Conservation (phyloP, 1,284 basidiomycete genomes). For the Trichosporon sp. region DNA sequence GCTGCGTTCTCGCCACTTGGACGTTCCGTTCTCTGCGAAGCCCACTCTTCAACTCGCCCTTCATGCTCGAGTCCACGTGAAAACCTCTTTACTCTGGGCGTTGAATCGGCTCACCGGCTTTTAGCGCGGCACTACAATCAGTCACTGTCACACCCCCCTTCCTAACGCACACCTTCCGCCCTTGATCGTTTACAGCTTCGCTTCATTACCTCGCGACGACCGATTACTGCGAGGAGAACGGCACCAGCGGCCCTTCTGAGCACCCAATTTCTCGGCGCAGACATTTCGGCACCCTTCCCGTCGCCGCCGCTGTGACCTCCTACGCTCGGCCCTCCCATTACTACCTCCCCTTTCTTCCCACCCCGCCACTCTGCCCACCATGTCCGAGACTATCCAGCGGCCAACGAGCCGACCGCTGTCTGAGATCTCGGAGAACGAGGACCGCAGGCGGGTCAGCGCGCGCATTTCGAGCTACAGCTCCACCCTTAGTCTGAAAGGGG, state of each 20-base stretch:
- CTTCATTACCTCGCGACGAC: not conserved
- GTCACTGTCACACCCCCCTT: not conserved
- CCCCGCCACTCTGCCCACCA: conserved; percentile 1
- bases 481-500: conserved; percentile 18
- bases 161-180: conserved; percentile 2
- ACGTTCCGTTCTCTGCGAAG: not conserved
- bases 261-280: not conserved
- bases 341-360: not conserved
- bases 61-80: conserved; percentile 5
- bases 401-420: conserved; percentile 18
- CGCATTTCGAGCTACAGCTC: conserved; percentile 21
- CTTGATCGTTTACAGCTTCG: not conserved
- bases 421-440: conserved; percentile 24
- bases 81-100: not conserved
- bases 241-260: not conserved
- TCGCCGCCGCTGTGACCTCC: not conserved
- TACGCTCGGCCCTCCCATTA: not conserved
- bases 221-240: not conserved
- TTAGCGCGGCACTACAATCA: not conserved
- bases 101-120: conserved; percentile 4
- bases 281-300: not conserved
- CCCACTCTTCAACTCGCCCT: conserved; percentile 3
- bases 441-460: conserved; percentile 15
- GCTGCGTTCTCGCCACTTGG: not conserved
- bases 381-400: conserved; percentile 12